Base-by-base conservation (phyloP, 2,329 filamentous ascomycete species). In the Tothia fuscella region DNA sequence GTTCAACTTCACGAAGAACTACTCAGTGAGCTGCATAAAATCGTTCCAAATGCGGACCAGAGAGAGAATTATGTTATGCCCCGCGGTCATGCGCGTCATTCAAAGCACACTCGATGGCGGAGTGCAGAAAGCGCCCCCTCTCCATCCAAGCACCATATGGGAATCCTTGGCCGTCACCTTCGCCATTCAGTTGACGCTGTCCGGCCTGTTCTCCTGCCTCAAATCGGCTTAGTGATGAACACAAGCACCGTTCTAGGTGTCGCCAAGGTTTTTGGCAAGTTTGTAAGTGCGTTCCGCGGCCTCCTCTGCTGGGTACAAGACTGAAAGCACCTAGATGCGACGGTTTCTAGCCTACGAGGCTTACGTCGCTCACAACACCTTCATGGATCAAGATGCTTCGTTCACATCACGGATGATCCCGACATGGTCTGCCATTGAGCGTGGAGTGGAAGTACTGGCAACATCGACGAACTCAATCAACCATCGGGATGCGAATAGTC, bases 301-400 rank as follows among this genome's bases (percentile, higher is more conserved):
- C 10, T 12, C 25, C 36, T 10, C 20, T 16, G 7, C 12, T 16
- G 28, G 14, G 5, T 33, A 9, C 14, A 39, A 42, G 13, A 39
- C 34, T 33, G 19, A 41, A 13, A 33, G 16, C 40, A 12, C 48
- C 19, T 30, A 93, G 84, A 80, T 93, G 64, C 74, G 76, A 46
- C 77, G 78, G 0, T 91, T 96, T 62, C 82, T 83, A 55, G 70
- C 81, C 38, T 98, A 98, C 56, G 83, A 93, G 62, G 84, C 93
- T 51, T 98, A 94, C 57, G 83, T 84, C 26, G 82, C 82, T 39
- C 89, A 89, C 55, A 93, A 91, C 59, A 85, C 93, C 50, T 70
- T 86, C 49, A 82, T 95, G 68, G 77, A 82, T 35, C 78, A 82
- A 48, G 85, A 93, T 48, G 65, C 93, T 26, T 75, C 78, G 25